Evolutionary conservation across 306 rosid species (phyloP).

Genomic region (Gastrolobium villosum): DNA sequence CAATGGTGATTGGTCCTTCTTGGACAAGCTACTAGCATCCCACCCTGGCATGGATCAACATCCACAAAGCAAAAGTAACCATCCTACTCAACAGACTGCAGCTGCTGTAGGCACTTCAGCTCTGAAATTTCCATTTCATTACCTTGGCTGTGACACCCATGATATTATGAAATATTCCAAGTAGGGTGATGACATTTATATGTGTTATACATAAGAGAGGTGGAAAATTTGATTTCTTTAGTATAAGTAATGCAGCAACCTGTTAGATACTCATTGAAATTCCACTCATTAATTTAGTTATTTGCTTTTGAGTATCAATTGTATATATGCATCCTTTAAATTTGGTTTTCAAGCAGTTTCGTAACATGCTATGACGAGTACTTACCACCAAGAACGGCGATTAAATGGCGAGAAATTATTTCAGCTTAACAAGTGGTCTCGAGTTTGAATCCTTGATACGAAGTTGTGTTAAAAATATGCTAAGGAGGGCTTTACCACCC

Average conservation of each 20-base stretch:
- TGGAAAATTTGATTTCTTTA: constrained; percentile 31
- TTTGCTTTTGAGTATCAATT: constrained; percentile 43
- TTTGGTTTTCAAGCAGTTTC: constrained; percentile 18
- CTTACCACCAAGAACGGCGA: too few species aligned
- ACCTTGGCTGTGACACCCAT: constrained; percentile 70
- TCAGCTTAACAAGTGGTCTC: too few species aligned
- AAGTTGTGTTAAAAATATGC: too few species aligned
- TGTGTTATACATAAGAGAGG: not conserved
- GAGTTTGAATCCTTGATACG: too few species aligned
- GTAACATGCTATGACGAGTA: not conserved
- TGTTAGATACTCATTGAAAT: constrained; percentile 47
- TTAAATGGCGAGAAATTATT: too few species aligned
- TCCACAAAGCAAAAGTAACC: constrained; percentile 48
- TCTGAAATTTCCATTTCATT: constrained; percentile 84
- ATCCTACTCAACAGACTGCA: constrained; percentile 44
- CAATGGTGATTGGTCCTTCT: constrained; percentile 85
- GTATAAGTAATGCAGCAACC: constrained; percentile 15
- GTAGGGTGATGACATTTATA: constrained; percentile 36
- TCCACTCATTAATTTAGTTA: constrained; percentile 44
- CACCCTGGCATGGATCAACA: constrained; percentile 50
- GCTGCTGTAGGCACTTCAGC: constrained; percentile 53
- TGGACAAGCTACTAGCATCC: constrained; percentile 85
- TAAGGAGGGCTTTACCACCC: too few species aligned
- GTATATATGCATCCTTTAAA: constrained; percentile 5
- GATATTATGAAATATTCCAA: constrained; percentile 76